Evolutionary conservation across 208 protist species (phyloP), one percentile per base, ranked within the genome.

Genomic region (Leishmania braziliensis): DNA sequence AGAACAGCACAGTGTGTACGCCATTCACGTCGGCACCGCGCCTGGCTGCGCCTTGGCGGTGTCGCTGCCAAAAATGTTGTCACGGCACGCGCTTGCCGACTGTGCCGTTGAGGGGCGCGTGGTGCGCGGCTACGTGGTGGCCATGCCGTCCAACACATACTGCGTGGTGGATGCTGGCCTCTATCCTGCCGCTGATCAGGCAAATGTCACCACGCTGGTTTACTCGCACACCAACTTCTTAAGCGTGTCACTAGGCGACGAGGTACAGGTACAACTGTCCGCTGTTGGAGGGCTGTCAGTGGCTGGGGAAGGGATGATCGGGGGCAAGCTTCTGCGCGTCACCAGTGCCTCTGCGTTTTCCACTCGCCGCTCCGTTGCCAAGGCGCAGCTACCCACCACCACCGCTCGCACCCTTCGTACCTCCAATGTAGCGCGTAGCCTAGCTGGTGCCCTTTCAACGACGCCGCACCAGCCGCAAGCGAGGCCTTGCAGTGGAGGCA

Each of bases 141-240:
- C 78, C 58, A 80, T 87, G 53, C 75, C 69, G 48, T 87, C 80
- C 39, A 91, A 90, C 70, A 84, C 82, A 5, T 80, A 80, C 46
- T 96, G 93, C 71, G 81, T 84, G 0, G 93, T 96, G 54, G 91
- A 96, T 73, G 89, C 89, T 16, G 93, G 93, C 12, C 75, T 96
- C 62, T 79, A 80, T 73, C 77, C 79, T 39, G 73, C 75, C 0
- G 73, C 69, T 33, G 72, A 86, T 75, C 78, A 89, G 72, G 75
- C 77, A 5, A 54, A 43, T 51, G 75, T 80, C 36, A 72, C 81
- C n/a, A 78, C 87, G 43, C 81, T 93, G 3, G 73, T 96, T 36
- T 86, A 88, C 53, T 89, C 88, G 29, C 89, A 92, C 74, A 92
- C 83, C n/a, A 94, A 96, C 83, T 96, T 96, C 77, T 75, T 92